Conservation (phyloP, 345 rosid species). For the Rhizophora mangle region DNA sequence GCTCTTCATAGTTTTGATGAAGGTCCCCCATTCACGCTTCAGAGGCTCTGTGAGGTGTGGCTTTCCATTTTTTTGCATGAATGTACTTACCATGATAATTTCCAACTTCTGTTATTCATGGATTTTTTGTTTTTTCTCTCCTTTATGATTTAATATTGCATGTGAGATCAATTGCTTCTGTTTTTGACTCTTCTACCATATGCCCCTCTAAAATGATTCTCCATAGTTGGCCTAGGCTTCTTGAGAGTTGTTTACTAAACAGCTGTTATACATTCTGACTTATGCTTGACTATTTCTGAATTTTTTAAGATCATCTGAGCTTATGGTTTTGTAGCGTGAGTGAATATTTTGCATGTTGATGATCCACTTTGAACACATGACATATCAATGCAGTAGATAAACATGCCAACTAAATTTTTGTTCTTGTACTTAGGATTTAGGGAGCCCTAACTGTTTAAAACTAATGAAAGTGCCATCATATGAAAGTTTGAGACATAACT, state of each 20-base stretch:
- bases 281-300: not conserved
- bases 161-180: no score
- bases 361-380: not conserved
- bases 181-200: no score
- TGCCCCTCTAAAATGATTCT: no score
- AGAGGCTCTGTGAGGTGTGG: conserved; percentile 84
- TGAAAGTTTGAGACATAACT: not conserved
- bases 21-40: conserved; percentile 97
- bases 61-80: not conserved
- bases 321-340: not conserved
- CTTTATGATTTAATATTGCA: no score
- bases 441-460: not conserved
- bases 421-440: not conserved
- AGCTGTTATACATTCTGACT: not conserved
- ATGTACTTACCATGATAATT: not conserved
- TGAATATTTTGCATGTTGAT: not conserved
- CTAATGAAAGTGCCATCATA: not conserved
- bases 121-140: no score
- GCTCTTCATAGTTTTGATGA: conserved; percentile 67
- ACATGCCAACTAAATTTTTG: not conserved
- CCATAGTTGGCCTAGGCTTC: no score
- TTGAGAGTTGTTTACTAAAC: not conserved
- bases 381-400: no score
- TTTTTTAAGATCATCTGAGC: not conserved
- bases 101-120: not conserved